Evolutionary conservation across 2,329 filamentous ascomycete genomes (phyloP), one percentile per base, ranked within the genome.

Genomic region (Paramyrothecium roridum): DNA sequence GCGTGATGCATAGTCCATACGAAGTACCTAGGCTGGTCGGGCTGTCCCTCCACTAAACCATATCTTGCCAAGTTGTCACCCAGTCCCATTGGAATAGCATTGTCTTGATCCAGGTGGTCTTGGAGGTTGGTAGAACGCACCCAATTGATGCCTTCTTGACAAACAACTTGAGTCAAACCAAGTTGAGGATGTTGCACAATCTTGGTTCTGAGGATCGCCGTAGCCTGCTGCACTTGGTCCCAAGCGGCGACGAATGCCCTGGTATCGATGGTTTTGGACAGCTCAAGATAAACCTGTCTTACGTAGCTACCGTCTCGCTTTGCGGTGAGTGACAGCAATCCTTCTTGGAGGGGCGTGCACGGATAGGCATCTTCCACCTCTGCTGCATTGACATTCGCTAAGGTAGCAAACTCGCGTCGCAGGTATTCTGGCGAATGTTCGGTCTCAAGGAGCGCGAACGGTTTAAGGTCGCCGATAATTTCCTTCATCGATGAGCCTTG

Each of bases 311-410:
- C 57, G 0, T 52, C 50, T 11, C 48, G 52, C 34, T 58, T 58
- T 1, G 46, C 26, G 1, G 79, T 75, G 3, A 81, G 61, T 2
- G 77, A 75, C 64, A 82, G 73, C 2, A 82, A 69, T 6, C 74
- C 77, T 59, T 80, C 76, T 56, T 82, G 80, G 1, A 80, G 62
- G 1, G 78, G 70, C 37, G 37, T 43, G n/a, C 37, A 43, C 4
- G 37, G 37, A 19, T 43, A 43, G 7, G 37, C 37, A 13, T 43
- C 37, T 16, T 43, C 37, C 13, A 43, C n/a, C 37, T 43, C n/a
- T 43, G 37, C n/a, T 6, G 12, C 13, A 6, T 43, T 13, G n/a
- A 19, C n/a, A 13, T 13, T 13, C 7, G n/a, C n/a, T 6, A 43
- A 13, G 3, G 37, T 19, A 43, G 37, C 37, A 16, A 43, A 19